A percentile compares a stretch with the other conserved stretches of the same genome.
Conservation (phyloP, 192 early-diverging fungal genomes). For the Phlyctochytrium bullatum region DNA sequence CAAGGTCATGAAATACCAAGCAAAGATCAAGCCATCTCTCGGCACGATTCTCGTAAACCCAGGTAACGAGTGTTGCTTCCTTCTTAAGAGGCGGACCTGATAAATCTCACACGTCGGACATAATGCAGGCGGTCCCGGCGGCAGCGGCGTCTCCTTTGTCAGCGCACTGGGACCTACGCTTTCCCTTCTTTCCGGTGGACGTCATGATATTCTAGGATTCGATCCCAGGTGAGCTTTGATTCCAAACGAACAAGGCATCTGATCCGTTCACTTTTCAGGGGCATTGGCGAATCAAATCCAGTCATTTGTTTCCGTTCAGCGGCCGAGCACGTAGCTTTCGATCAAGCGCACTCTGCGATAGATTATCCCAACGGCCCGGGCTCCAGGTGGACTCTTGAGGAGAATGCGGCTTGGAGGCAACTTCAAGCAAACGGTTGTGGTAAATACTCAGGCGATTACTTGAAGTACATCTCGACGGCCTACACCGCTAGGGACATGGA, state of each 20-base stretch:
- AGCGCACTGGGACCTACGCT: slow-evolving; percentile 7
- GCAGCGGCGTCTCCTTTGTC: slow-evolving; percentile 30
- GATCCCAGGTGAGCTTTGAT: too few relatives aligned
- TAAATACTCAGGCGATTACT: slow-evolving; percentile 24
- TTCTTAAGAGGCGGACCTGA: background rate
- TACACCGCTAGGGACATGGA: slow-evolving; percentile 47
- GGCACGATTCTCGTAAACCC: slow-evolving; percentile 26
- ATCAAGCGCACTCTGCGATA: background rate
- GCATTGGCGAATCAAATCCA: slow-evolving; percentile 22
- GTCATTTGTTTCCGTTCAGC: slow-evolving; percentile 15
- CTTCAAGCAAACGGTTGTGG: slow-evolving; percentile 19
- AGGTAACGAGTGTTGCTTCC: background rate
- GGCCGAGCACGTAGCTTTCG: slow-evolving; percentile 4
- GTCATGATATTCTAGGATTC: slow-evolving; percentile 15
- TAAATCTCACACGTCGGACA: background rate
- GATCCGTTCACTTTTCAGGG: too few relatives aligned
- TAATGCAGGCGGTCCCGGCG: slow-evolving; percentile 35
- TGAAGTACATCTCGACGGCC: slow-evolving; percentile 41
- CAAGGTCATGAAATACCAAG: slow-evolving; percentile 17
- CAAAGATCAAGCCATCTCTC: background rate
- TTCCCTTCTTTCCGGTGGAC: slow-evolving; percentile 16
- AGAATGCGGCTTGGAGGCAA: background rate
- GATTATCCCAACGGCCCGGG: background rate
- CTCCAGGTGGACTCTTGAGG: background rate
- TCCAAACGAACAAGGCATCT: too few relatives aligned